Evolutionary conservation across 1,284 basidiomycete species (phyloP), one percentile per base, ranked within the genome.

Genomic region (Flammula alnicola): DNA sequence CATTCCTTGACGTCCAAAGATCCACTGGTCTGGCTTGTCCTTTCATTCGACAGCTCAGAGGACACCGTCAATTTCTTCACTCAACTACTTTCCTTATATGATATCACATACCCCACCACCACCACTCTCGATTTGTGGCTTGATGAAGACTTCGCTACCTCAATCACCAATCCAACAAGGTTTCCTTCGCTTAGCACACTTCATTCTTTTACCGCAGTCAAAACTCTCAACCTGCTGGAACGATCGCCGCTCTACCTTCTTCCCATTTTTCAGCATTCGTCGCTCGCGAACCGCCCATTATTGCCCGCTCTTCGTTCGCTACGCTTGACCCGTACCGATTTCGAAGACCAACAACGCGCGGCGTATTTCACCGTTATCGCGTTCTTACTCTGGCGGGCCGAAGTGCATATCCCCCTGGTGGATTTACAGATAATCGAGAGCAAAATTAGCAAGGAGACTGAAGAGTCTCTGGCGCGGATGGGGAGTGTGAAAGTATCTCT

Each of bases 51-150:
- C 27, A 35, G 22, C 9, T 30, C 51, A 3, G 51, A 55, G 19
- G 45, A 53, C 16, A 49, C 56, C 6, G 43, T 54, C 6, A 9
- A n/a, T 9, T 49, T 56, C 32, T 57, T 56, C 38, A 52, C 51
- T 11, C 50, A 52, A n/a, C 50, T 61, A 8, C 52, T 61, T 23
- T 27, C 44, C 3, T 37, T 59, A 8, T 59, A 59, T 32, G 27
- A 49, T 9, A 26, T 51, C 8, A 57, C 60, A 7, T 61, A 53
- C 29, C 32, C 54, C 6, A 54, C 55, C 3, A 58, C 56, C 3
- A 54, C 50, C 1, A 38, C 46, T 4, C 40, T 61, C 11, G 60
- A 56, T 29, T 25, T 61, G 3, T 61, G 60, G 60, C 26, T 59
- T 5, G 57, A 59, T 32, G 52, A 56, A 29, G 56, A 56, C 20